phyloP scores from a whole-genome alignment of 2,329 filamentous ascomycete genomes.

The Helotiales sp. region DNA sequence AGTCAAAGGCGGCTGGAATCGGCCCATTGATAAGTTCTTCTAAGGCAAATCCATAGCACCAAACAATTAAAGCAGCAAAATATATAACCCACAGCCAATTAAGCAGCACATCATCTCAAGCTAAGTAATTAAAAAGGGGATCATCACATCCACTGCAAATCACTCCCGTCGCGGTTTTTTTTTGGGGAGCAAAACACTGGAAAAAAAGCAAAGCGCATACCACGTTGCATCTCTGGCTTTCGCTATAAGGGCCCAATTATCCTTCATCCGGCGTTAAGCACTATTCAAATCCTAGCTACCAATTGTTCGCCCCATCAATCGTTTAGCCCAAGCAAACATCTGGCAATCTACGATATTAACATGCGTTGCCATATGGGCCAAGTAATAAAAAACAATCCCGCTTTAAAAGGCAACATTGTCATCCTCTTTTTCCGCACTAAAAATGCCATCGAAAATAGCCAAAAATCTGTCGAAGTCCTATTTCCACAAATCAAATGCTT shows the following conservation, averaged over 20 bases:
- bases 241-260: constrained; percentile 86
- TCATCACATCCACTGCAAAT: constrained; percentile 43
- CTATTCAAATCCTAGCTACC: constrained; percentile 79
- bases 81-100: constrained; percentile 93
- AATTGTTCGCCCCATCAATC: constrained; percentile 84
- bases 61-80: constrained; percentile 88
- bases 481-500: constrained; percentile 94
- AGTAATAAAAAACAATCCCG: constrained; percentile 85
- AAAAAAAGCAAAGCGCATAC: constrained; percentile 88
- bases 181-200: constrained; percentile 78
- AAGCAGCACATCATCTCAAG: constrained; percentile 84
- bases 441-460: constrained; percentile 53
- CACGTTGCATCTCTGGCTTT: constrained; percentile 89
- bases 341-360: constrained; percentile 97
- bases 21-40: constrained; percentile 73
- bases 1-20: constrained; percentile 53
- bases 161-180: too few species aligned
- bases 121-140: constrained; percentile 69
- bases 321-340: constrained; percentile 87
- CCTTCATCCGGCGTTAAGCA: constrained; percentile 82
- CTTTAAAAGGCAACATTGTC: constrained; percentile 78
- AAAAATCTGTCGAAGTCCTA: constrained; percentile 85
- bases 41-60: constrained; percentile 91
- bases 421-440: constrained; percentile 66
- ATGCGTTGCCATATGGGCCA: constrained; percentile 98